Evolutionary conservation across 352 stramenopile genomes (phyloP).

Genomic region (Sclerospora graminicola): DNA sequence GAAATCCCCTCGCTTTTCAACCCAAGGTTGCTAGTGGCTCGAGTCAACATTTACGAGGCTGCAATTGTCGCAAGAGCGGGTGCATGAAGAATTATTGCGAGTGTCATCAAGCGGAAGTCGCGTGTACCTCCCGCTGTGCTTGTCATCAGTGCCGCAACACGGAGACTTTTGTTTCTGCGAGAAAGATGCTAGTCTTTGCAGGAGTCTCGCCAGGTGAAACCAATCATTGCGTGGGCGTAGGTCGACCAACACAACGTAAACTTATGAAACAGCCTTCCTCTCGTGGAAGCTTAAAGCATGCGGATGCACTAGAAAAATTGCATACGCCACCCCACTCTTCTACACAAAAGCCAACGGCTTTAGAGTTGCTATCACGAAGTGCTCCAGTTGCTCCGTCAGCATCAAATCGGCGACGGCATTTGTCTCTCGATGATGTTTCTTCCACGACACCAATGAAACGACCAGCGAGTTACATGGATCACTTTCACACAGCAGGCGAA

Average conservation of each 20-base stretch:
- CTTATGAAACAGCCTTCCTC: slow-evolving; percentile 12
- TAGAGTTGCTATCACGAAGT: slow-evolving; percentile 52
- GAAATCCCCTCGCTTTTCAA: slow-evolving; percentile 92
- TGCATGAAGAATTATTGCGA: slow-evolving; percentile 99
- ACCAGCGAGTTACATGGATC: slow-evolving; percentile 13
- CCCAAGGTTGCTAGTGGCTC: slow-evolving; percentile 86
- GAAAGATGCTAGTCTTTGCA: slow-evolving; percentile 60
- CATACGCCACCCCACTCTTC: slow-evolving; percentile 18
- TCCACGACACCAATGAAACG: slow-evolving; percentile 20
- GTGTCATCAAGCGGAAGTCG: slow-evolving; percentile 87
- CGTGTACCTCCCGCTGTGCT: slow-evolving; percentile 74
- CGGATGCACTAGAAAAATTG: not conserved
- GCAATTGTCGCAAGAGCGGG: slow-evolving; percentile 92
- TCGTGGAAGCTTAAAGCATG: not conserved
- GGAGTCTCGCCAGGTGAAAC: slow-evolving; percentile 10
- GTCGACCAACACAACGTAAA: slow-evolving; percentile 14
- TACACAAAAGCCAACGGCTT: slow-evolving; percentile 17
- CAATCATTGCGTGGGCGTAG: slow-evolving; percentile 1
- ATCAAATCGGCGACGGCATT: slow-evolving; percentile 3
- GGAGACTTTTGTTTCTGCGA: slow-evolving; percentile 51
- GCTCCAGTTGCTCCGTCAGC: slow-evolving; percentile 22
- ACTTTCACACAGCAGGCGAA: slow-evolving; percentile 8
- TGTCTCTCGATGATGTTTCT: slow-evolving; percentile 3
- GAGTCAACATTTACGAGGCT: slow-evolving; percentile 86
- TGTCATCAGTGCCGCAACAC: slow-evolving; percentile 74